These are phyloP conservation scores for Curvularia spicifera DNA, from an alignment of 2,329 filamentous ascomycete genomes.

Conservation along the genomic window DNA sequence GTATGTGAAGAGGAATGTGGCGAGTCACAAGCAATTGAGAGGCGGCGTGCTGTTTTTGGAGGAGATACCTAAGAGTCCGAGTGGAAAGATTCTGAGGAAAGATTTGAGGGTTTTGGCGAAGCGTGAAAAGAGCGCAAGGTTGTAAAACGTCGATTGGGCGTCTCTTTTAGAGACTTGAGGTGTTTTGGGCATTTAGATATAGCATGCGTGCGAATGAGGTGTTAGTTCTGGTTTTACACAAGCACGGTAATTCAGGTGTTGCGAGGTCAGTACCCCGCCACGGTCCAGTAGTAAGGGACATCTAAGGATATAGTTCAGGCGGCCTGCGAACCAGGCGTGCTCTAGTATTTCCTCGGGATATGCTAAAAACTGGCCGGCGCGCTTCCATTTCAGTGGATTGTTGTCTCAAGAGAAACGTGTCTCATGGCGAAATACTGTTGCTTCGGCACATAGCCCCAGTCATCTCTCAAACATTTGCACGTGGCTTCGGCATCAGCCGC, in stretches of 20 bases:
- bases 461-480: conserved; percentile 6
- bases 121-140: conserved; percentile 29
- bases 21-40: conserved; percentile 46
- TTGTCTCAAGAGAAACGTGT: neutral
- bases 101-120: conserved; percentile 45
- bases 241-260: neutral
- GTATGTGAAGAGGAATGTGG: conserved; percentile 43
- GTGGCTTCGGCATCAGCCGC: conserved; percentile 7
- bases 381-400: neutral
- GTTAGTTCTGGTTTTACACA: neutral
- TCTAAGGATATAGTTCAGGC: neutral
- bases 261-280: neutral
- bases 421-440: neutral
- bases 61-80: conserved; percentile 46
- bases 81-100: conserved; percentile 48
- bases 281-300: neutral
- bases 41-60: conserved; percentile 49
- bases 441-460: conserved; percentile 6
- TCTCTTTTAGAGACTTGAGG: neutral
- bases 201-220: neutral
- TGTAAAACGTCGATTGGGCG: neutral
- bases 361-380: neutral
- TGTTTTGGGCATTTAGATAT: neutral
- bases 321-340: neutral
- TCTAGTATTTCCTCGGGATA: neutral